Base-by-base conservation (phyloP, 2,329 filamentous ascomycete species). In the Pseudophaeomoniella oleicola region DNA sequence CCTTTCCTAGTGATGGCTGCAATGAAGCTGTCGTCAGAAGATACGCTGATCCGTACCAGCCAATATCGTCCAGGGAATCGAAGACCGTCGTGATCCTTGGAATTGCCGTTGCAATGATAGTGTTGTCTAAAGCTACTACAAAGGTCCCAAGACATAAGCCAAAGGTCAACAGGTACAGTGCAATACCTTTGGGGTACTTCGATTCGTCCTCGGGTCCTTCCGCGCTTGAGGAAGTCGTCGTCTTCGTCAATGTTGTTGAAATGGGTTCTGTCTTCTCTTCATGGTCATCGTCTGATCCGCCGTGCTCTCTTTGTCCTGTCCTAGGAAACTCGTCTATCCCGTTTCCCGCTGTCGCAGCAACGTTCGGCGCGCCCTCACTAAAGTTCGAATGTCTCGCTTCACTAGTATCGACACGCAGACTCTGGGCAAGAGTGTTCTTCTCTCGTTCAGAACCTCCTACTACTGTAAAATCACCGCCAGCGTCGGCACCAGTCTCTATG, bases 1-100 rank as follows among this genome's bases (percentile, higher is more conserved):
- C 45, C 38, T 64, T 62, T 3, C 67, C 67, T 43, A 57, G 60
- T 0, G 56, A 50, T 2, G 62, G 56, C 37, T 69, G 63, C 37
- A 68, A 62, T 2, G 57, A 50, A 5, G 55, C 56, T 14, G 56
- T 43, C 1, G 61, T 64, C 37, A 69, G 50, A 40, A 63, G 56
- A 46, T 63, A 68, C 1, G 59, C 50, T 3, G 48, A 42, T n/a
- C 48, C 47, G 36, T 56, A 57, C 60, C 60, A 64, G 14, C 50
- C 50, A 3, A 61, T 55, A 15, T 63, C 51, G 16, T 55, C 44
- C 1, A 62, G 45, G n/a, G 47, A 50, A 32, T 60, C 37, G 45
- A 64, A 64, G 5, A 63, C 50, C 30, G 44, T 37, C 6, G 45
- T 49, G 30, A 50, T 48, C 4, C 39, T 33, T 22, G 48, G 46